A percentile compares a stretch with the other conserved stretches of the same genome.
These are phyloP conservation scores for Bruguiera hainesii DNA, from an alignment of 441 rosid species.

Conservation along the genomic window DNA sequence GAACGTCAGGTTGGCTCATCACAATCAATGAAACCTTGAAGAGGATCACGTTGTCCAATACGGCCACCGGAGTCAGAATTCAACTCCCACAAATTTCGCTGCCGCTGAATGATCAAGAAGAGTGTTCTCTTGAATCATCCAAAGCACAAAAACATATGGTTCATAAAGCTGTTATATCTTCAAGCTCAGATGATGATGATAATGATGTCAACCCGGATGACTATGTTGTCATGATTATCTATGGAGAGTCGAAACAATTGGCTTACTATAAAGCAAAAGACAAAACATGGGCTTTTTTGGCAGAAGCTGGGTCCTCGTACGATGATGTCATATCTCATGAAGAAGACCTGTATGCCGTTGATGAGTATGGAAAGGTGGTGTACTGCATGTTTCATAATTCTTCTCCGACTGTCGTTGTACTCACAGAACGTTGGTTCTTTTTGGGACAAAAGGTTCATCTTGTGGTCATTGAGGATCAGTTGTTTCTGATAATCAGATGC, in stretches of 20 bases:
- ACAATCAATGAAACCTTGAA: background rate
- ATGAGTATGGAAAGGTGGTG: slow-evolving; percentile 2
- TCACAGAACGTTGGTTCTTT: slow-evolving; percentile 1
- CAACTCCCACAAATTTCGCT: background rate
- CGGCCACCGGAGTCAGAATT: background rate
- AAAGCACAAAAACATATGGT: background rate
- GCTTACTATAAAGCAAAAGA: background rate
- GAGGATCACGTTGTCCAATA: background rate
- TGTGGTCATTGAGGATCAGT: background rate
- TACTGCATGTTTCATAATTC: background rate
- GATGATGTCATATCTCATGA: slow-evolving; percentile 3
- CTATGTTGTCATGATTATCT: background rate
- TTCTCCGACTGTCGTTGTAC: background rate
- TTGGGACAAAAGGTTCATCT: background rate
- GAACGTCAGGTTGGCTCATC: background rate
- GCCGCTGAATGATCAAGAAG: background rate
- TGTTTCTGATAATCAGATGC: background rate
- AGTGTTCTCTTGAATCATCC: background rate
- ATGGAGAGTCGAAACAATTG: background rate
- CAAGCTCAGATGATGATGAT: background rate
- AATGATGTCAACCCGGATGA: background rate
- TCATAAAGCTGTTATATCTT: background rate
- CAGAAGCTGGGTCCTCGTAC: background rate
- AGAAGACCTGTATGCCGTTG: background rate
- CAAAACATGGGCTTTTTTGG: background rate